Conservation (phyloP, 306 rosid species). For the Parietaria judaica region DNA sequence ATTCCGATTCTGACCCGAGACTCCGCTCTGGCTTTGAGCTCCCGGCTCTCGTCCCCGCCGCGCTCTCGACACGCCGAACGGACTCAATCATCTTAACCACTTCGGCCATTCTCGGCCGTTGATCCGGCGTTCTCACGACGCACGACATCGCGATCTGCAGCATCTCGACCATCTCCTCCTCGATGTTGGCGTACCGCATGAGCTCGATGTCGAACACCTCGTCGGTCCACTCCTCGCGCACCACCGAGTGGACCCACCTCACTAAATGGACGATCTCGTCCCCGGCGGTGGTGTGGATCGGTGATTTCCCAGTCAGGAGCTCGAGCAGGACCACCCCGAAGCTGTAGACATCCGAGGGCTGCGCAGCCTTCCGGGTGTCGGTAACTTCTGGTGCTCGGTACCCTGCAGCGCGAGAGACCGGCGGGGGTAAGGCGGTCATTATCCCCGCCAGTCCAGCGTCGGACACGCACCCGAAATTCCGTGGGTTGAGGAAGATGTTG, state of each 20-base stretch:
- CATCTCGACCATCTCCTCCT: slow-evolving; percentile 97
- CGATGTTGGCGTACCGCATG: slow-evolving; percentile 75
- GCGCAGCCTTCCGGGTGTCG: slow-evolving; percentile 77
- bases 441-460: slow-evolving; percentile 75
- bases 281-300: slow-evolving; percentile 66
- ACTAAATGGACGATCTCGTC: slow-evolving; percentile 87
- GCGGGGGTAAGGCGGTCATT: slow-evolving; percentile 63
- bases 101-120: slow-evolving; percentile 65
- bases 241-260: slow-evolving; percentile 98
- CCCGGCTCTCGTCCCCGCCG: slow-evolving; percentile 44
- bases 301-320: slow-evolving; percentile 87
- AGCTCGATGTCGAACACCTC: slow-evolving; percentile 88
- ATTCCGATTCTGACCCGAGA: slow-evolving; percentile 23
- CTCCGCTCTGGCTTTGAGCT: slow-evolving; percentile 26
- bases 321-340: slow-evolving; percentile 84
- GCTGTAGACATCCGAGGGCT: slow-evolving; percentile 72
- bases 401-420: slow-evolving; percentile 76
- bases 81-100: slow-evolving; percentile 61
- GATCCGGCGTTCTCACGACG: slow-evolving; percentile 72
- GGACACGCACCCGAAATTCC: slow-evolving; percentile 62
- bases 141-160: slow-evolving; percentile 84
- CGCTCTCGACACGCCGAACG: slow-evolving; percentile 48
- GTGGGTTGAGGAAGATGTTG: slow-evolving; percentile 58
- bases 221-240: slow-evolving; percentile 91
- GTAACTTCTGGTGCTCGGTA: slow-evolving; percentile 89